Percentiles rank a stretch among this genome's conserved stretches.
Evolutionary conservation across 2,329 filamentous ascomycete genomes (phyloP).

Genomic region (Elsinoe ampelina): DNA sequence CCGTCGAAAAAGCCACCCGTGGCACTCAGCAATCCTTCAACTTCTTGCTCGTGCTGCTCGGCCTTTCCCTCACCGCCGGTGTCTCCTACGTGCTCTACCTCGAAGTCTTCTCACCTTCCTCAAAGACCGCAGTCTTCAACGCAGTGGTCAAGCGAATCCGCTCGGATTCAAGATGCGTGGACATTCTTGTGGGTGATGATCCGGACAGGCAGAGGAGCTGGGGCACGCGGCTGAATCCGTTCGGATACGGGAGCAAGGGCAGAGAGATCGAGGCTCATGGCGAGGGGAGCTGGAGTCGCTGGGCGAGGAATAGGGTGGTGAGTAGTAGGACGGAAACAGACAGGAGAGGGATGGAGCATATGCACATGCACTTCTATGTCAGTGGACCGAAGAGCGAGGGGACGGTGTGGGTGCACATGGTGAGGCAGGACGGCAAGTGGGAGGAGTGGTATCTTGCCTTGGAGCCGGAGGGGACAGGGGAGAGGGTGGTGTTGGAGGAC

Average conservation of each 20-base stretch:
- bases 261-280: slow-evolving; percentile 68
- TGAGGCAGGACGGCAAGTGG: slow-evolving; percentile 56
- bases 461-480: slow-evolving; percentile 57
- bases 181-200: slow-evolving; percentile 57
- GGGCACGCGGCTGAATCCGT: slow-evolving; percentile 39
- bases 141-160: slow-evolving; percentile 72
- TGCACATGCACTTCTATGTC: slow-evolving; percentile 79
- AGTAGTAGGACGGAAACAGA: slow-evolving; percentile 51
- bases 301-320: slow-evolving; percentile 56
- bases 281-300: slow-evolving; percentile 71
- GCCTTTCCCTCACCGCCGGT: slow-evolving; percentile 66
- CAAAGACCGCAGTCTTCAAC: slow-evolving; percentile 78
- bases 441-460: slow-evolving; percentile 73
- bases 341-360: slow-evolving; percentile 64
- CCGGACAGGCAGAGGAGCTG: not conserved
- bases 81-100: slow-evolving; percentile 69
- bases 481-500: slow-evolving; percentile 58
- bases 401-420: slow-evolving; percentile 67
- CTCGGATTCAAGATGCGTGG: slow-evolving; percentile 58
- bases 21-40: slow-evolving; percentile 90
- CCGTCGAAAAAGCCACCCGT: slow-evolving; percentile 67
- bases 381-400: slow-evolving; percentile 68
- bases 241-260: slow-evolving; percentile 8
- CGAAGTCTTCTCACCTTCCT: slow-evolving; percentile 74
- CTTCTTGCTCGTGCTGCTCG: slow-evolving; percentile 65